phyloP scores from a whole-genome alignment of 768 basidiomycete genomes.

The Pleurotus giganteus region DNA sequence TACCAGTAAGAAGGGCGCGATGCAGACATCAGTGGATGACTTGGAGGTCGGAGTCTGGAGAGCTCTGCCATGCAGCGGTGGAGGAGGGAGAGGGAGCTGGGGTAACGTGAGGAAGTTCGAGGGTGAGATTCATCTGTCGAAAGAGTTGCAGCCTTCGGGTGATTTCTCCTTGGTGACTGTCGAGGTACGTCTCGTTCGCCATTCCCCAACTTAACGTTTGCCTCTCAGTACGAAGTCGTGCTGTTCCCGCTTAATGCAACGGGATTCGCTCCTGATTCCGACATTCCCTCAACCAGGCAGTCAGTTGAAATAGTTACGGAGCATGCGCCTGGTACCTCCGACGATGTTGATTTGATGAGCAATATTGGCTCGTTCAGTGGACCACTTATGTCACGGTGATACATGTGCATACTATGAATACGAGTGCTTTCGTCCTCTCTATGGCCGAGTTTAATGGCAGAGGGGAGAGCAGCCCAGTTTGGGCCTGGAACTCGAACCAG shows the following conservation, averaged over 20 bases:
- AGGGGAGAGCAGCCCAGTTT: too few species aligned
- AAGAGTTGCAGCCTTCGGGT: conserved; percentile 33
- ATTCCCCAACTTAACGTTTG: not conserved
- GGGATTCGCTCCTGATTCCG: conserved; percentile 22
- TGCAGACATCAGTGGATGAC: conserved; percentile 26
- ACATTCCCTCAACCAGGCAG: conserved; percentile 21
- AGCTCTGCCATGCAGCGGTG: conserved; percentile 10
- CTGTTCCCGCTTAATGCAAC: conserved; percentile 33
- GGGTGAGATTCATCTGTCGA: conserved; percentile 36
- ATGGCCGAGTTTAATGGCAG: not conserved
- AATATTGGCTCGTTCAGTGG: conserved; percentile 1
- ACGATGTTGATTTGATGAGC: not conserved
- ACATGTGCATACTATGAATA: not conserved
- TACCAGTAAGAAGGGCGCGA: conserved; percentile 12
- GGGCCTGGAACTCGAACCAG: too few species aligned
- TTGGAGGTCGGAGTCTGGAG: conserved; percentile 32
- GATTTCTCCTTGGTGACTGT: conserved; percentile 35
- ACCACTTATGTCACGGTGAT: not conserved
- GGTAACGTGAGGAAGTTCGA: conserved; percentile 20
- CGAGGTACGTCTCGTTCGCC: conserved; percentile 24
- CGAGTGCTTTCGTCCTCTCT: not conserved
- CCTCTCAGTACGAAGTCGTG: conserved; percentile 34
- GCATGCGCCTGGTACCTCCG: conserved; percentile 18
- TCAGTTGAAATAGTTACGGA: conserved; percentile 33
- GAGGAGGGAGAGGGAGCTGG: conserved; percentile 6